phyloP scores from a whole-genome alignment of 257 asterid species.

The Nicotiana tabacum region DNA sequence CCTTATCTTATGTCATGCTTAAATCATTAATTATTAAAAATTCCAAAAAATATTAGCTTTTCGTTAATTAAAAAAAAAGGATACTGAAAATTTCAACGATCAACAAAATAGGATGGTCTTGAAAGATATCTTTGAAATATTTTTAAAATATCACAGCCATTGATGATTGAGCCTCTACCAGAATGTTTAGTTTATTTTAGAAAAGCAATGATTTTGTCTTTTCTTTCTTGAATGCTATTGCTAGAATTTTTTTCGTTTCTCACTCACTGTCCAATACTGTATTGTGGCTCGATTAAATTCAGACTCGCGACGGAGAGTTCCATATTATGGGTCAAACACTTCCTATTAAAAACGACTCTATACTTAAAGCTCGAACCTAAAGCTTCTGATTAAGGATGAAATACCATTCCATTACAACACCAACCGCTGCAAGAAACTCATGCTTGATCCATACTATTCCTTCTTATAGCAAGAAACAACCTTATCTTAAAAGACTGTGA shows the following conservation, averaged over 20 bases:
- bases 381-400: too few species aligned
- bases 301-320: too few species aligned
- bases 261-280: too few species aligned
- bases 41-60: neutral
- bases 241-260: neutral
- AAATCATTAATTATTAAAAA: neutral
- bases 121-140: neutral
- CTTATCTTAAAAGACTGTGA: neutral
- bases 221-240: neutral
- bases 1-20: neutral
- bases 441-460: neutral
- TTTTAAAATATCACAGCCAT: neutral
- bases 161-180: neutral
- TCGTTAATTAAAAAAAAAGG: neutral
- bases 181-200: slow-evolving; percentile 1
- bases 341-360: too few species aligned
- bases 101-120: neutral
- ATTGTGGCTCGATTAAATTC: too few species aligned
- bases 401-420: too few species aligned
- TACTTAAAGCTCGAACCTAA: too few species aligned
- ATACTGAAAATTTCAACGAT: neutral
- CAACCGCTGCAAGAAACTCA: neutral
- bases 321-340: too few species aligned
- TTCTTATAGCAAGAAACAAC: neutral
- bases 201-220: neutral